Conservation (phyloP, 139 green algal genomes). For the Chlamydomonas sp. region DNA sequence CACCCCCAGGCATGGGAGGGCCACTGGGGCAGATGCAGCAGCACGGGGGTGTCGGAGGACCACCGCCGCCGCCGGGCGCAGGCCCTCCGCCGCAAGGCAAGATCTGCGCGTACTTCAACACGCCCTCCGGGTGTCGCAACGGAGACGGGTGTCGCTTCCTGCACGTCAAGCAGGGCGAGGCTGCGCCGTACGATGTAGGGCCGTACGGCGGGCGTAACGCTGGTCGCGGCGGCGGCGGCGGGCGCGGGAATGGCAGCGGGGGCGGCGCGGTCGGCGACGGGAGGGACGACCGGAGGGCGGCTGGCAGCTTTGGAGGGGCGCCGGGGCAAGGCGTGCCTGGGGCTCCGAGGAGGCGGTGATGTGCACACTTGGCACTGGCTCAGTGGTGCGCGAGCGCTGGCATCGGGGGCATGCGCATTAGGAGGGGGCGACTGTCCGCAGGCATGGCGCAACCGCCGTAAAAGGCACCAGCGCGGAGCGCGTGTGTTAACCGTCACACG, state of each 20-base stretch:
- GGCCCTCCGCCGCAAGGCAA: not conserved
- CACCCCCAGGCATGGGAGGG: not conserved
- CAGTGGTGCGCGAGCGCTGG: too few relatives aligned
- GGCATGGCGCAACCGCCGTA: too few relatives aligned
- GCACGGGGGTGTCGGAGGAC: not conserved
- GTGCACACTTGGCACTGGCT: too few relatives aligned
- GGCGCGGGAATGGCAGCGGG: not conserved
- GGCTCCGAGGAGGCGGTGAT: too few relatives aligned
- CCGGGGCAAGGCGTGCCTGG: too few relatives aligned
- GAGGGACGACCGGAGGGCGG: not conserved
- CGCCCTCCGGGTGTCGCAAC: constrained; percentile 22
- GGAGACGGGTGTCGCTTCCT: constrained; percentile 37
- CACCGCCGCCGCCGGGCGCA: not conserved
- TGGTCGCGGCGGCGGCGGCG: not conserved
- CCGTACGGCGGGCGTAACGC: not conserved
- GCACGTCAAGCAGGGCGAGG: constrained; percentile 1
- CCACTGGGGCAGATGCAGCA: constrained; percentile 5
- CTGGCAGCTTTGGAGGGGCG: too few relatives aligned
- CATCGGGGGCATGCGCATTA: too few relatives aligned
- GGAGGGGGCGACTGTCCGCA: too few relatives aligned
- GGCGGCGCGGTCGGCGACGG: not conserved
- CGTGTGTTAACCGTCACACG: too few relatives aligned
- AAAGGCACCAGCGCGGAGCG: too few relatives aligned
- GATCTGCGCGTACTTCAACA: constrained; percentile 34
- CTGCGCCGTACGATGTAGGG: not conserved